Evolutionary conservation across 1,284 basidiomycete genomes (phyloP), one percentile per base, ranked within the genome.

Genomic region (Ceratobasidium sp.): DNA sequence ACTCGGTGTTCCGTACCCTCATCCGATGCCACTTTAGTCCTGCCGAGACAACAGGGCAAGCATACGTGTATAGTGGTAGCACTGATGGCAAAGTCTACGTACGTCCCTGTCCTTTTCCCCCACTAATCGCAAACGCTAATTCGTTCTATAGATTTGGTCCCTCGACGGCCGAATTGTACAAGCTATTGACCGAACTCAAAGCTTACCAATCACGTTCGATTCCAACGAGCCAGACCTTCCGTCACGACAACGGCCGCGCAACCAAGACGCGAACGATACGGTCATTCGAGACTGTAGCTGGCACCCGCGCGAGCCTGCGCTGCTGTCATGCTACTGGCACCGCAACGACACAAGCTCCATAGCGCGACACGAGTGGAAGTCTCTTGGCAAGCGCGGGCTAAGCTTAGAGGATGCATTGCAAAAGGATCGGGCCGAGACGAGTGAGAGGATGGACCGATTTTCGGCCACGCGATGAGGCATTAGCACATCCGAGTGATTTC

Each of bases 11-110:
- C 60, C 85, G 90, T 43, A 99, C 96, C 0, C 86, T 99, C 58
- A 98, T 99, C 74, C 86, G 96, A 54, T 98, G 95, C 77, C 92
- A 98, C 79, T 99, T 98, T 78, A 94, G 92, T 72, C 96, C 96
- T 13, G 82, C 83, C 1, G 91, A 94, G 77, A 95, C 94, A 1
- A 99, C 97, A 6, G 94, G 95, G 4, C 85, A 89, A 69, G 90
- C 91, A 74, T 99, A 99, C 79, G 87, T 99, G 69, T 98, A 98
- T 78, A 95, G 93, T 17, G 96, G 96, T 12, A 91, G 90, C 29
- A 83, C 90, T 0, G 92, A 96, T 76, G 93, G 93, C 10, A 83
- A 78, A 72, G 86, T 95, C 65, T 93, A 94, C 77, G 91, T 94
- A 75, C 58, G 86, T 78, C n/a, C 69, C 53, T 12, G 53, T 55